Conservation (phyloP, 2,329 filamentous ascomycete genomes). For the Diaporthe nobilis region DNA sequence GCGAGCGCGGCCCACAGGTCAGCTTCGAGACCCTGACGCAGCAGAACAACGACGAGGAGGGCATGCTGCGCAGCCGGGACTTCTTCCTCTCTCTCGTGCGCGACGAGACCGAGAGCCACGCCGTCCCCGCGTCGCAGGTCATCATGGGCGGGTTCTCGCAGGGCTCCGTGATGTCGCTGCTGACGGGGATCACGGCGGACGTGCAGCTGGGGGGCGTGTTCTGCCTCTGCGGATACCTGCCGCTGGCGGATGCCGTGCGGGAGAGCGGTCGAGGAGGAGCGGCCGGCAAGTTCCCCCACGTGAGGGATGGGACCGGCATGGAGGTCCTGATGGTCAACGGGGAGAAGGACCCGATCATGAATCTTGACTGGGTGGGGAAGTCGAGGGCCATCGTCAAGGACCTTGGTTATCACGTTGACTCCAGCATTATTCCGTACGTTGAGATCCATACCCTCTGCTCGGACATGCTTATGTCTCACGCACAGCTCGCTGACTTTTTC, state of each 20-base stretch:
- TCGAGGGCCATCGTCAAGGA: slow-evolving; percentile 14
- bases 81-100: slow-evolving; percentile 25
- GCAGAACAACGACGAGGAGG: slow-evolving; percentile 26
- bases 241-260: slow-evolving; percentile 26
- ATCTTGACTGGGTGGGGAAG: slow-evolving; percentile 27
- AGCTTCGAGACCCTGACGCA: slow-evolving; percentile 28
- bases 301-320: neutral
- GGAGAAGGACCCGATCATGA: slow-evolving; percentile 31
- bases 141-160: slow-evolving; percentile 35
- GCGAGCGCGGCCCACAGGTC: slow-evolving; percentile 31
- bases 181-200: slow-evolving; percentile 24
- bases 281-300: slow-evolving; percentile 9
- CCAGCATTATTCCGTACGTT: slow-evolving; percentile 28
- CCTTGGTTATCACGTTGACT: slow-evolving; percentile 32
- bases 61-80: slow-evolving; percentile 36
- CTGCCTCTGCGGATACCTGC: slow-evolving; percentile 32
- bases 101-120: neutral
- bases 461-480: neutral
- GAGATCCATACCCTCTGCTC: neutral
- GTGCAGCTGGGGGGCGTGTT: slow-evolving; percentile 18
- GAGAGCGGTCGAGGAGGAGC: neutral
- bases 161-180: slow-evolving; percentile 31
- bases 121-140: slow-evolving; percentile 25
- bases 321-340: slow-evolving; percentile 24
- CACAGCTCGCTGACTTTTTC: neutral